Percentiles rank a stretch among this genome's conserved stretches.
These are phyloP conservation scores for Cenchrus americanus DNA, from an alignment of 176 grass and related monocot species.

Conservation along the genomic window DNA sequence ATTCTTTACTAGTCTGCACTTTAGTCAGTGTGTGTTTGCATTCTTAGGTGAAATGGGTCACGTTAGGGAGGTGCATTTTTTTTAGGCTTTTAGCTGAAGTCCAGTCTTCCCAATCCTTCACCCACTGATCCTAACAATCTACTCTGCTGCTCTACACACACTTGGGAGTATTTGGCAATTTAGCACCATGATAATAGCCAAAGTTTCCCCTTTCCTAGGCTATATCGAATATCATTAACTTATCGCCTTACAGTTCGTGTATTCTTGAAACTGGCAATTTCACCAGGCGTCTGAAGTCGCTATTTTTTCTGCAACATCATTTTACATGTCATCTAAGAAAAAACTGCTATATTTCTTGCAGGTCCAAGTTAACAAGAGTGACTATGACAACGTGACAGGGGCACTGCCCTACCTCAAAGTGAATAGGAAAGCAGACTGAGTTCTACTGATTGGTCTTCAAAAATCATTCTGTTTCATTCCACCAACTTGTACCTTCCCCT, in stretches of 20 bases:
- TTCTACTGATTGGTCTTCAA: neutral
- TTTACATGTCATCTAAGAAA: conserved; percentile 28
- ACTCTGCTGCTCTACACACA: neutral
- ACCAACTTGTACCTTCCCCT: conserved; percentile 41
- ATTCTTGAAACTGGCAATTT: neutral
- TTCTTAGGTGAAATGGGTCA: neutral
- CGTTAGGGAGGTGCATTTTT: neutral
- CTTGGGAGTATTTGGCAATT: neutral
- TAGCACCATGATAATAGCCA: neutral
- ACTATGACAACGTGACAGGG: conserved; percentile 81
- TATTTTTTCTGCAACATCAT: neutral
- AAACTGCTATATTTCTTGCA: conserved; percentile 48
- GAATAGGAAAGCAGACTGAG: conserved; percentile 79
- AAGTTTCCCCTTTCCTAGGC: neutral
- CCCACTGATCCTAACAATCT: neutral
- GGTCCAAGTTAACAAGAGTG: conserved; percentile 81
- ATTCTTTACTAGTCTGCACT: neutral
- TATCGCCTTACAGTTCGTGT: neutral
- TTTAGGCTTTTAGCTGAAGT: neutral
- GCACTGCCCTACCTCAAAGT: conserved; percentile 92
- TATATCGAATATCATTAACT: neutral
- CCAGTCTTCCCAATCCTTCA: neutral
- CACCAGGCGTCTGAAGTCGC: neutral
- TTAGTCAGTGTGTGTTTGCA: neutral
- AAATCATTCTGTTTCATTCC: conserved; percentile 23